These are phyloP conservation scores for Grosmannia huntii DNA, from an alignment of 2,329 filamentous ascomycete species.

Conservation along the genomic window DNA sequence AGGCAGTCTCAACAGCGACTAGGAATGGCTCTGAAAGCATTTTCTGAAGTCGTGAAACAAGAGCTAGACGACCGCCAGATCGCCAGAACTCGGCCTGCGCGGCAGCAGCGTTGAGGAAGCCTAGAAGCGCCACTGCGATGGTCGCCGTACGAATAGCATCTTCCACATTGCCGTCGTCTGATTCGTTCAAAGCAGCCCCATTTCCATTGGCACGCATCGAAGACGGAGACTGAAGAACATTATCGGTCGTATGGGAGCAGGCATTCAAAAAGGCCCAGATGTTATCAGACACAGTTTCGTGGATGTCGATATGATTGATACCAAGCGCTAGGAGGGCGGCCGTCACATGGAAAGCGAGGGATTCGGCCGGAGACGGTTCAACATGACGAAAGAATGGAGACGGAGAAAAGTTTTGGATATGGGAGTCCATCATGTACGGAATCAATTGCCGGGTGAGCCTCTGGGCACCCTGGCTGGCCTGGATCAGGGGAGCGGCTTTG, in stretches of 20 bases:
- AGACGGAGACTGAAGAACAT: conserved; percentile 26
- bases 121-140: conserved; percentile 73
- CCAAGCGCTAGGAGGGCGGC: conserved; percentile 73
- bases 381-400: conserved; percentile 75
- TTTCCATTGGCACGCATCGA: background rate
- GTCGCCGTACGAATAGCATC: conserved; percentile 59
- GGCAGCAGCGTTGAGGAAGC: conserved; percentile 75
- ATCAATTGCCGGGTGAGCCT: conserved; percentile 67
- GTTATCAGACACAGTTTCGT: conserved; percentile 50
- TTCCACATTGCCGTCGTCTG: conserved; percentile 47
- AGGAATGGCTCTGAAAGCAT: conserved; percentile 78
- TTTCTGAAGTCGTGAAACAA: conserved; percentile 59
- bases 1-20: conserved; percentile 73
- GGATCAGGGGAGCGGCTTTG: conserved; percentile 70
- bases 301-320: conserved; percentile 55
- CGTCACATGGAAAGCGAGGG: conserved; percentile 65
- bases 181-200: conserved; percentile 24
- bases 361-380: conserved; percentile 80
- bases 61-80: conserved; percentile 54
- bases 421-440: conserved; percentile 76
- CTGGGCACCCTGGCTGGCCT: conserved; percentile 58
- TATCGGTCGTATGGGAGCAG: conserved; percentile 50
- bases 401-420: conserved; percentile 61
- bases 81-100: conserved; percentile 72
- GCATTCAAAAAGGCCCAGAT: conserved; percentile 61